phyloP scores from a whole-genome alignment of 345 rosid species.

The Acer saccharum region DNA sequence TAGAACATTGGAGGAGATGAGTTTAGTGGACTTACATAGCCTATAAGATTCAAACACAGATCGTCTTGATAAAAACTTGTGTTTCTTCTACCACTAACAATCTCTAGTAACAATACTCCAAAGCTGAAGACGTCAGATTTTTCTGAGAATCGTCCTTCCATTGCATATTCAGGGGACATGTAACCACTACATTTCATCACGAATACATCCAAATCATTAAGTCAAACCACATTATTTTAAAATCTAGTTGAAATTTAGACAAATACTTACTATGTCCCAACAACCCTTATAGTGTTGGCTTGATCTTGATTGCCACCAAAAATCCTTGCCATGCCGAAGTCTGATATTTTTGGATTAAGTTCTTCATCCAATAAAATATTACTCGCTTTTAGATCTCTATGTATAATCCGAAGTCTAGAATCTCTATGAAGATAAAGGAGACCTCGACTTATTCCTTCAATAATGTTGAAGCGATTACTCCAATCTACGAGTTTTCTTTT shows the following conservation, averaged over 20 bases:
- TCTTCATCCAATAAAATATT: neutral
- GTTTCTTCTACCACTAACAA: neutral
- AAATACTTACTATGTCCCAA: neutral
- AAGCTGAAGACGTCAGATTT: neutral
- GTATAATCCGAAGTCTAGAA: neutral
- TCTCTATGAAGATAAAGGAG: neutral
- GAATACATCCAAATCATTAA: neutral
- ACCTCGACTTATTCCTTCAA: neutral
- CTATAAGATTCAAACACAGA: neutral
- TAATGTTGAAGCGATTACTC: neutral
- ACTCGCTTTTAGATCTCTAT: neutral
- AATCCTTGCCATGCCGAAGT: conserved; percentile 31
- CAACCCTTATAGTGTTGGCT: neutral
- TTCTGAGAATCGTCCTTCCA: neutral
- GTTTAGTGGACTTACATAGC: neutral
- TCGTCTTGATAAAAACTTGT: neutral
- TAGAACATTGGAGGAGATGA: neutral
- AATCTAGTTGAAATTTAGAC: neutral
- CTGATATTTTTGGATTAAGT: conserved; percentile 24
- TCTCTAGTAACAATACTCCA: neutral
- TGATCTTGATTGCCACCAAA: conserved; percentile 13
- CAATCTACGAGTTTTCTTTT: neutral
- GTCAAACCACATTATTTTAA: neutral
- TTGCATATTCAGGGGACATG: neutral
- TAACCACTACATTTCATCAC: neutral